These are phyloP conservation scores for Fulvia fulva DNA, from an alignment of 2,329 filamentous ascomycete genomes.

Conservation along the genomic window DNA sequence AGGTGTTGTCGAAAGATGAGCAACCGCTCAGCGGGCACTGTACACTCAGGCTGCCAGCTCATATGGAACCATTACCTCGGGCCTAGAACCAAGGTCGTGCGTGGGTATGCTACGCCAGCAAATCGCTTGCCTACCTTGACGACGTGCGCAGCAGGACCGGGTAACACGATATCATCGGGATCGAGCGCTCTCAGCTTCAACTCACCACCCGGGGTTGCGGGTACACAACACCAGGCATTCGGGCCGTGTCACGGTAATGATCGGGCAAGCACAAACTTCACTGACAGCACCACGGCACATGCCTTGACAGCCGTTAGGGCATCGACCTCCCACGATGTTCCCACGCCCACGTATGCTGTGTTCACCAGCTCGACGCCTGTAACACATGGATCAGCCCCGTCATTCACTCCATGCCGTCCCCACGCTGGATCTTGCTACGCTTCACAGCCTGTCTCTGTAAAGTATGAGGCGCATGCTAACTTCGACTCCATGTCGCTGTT, in stretches of 20 bases:
- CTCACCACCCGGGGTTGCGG: background rate
- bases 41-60: background rate
- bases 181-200: background rate
- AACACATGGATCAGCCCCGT: background rate
- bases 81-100: background rate
- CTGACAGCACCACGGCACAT: background rate
- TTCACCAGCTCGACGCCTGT: background rate
- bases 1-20: background rate
- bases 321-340: background rate
- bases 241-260: background rate
- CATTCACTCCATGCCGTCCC: background rate
- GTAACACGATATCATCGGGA: background rate
- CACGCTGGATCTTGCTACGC: background rate
- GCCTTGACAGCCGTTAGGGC: background rate
- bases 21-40: background rate
- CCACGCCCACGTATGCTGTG: background rate
- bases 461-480: background rate
- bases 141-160: background rate
- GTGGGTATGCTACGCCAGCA: background rate
- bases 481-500: background rate
- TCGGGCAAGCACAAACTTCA: background rate
- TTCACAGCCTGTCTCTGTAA: background rate
- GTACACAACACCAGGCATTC: background rate
- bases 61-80: background rate
- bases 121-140: background rate